phyloP scores from a whole-genome alignment of 1,284 basidiomycete genomes.

The Melampsora americana region DNA sequence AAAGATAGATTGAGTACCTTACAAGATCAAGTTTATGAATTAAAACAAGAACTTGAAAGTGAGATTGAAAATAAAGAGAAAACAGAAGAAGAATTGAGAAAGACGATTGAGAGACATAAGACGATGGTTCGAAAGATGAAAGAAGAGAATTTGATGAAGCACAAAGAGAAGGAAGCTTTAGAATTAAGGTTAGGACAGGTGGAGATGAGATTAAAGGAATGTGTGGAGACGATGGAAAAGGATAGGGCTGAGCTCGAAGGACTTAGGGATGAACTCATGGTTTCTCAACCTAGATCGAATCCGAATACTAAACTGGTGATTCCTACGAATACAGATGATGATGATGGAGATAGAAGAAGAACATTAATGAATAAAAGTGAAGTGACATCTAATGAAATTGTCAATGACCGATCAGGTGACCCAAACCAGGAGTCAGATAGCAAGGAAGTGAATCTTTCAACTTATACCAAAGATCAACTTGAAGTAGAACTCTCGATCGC shows the following conservation, averaged over 20 bases:
- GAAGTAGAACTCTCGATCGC: background rate
- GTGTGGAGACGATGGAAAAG: conserved; percentile 15
- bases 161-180: conserved; percentile 8
- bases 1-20: conserved; percentile 12
- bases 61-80: conserved; percentile 9
- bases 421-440: too few species aligned
- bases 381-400: too few species aligned
- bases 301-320: background rate
- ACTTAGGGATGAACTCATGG: conserved; percentile 18
- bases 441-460: too few species aligned
- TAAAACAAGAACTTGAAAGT: conserved; percentile 16
- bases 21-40: conserved; percentile 32
- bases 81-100: background rate
- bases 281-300: background rate
- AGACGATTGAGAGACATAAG: conserved; percentile 4
- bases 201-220: conserved; percentile 20
- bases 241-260: conserved; percentile 22
- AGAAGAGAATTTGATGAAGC: background rate
- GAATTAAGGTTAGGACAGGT: background rate
- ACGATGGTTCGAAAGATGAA: background rate
- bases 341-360: background rate
- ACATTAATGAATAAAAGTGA: too few species aligned
- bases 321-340: background rate
- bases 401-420: too few species aligned
- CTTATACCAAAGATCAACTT: background rate